These are phyloP conservation scores for Xanthoconium stramineum DNA, from an alignment of 768 basidiomycete genomes.

Conservation along the genomic window DNA sequence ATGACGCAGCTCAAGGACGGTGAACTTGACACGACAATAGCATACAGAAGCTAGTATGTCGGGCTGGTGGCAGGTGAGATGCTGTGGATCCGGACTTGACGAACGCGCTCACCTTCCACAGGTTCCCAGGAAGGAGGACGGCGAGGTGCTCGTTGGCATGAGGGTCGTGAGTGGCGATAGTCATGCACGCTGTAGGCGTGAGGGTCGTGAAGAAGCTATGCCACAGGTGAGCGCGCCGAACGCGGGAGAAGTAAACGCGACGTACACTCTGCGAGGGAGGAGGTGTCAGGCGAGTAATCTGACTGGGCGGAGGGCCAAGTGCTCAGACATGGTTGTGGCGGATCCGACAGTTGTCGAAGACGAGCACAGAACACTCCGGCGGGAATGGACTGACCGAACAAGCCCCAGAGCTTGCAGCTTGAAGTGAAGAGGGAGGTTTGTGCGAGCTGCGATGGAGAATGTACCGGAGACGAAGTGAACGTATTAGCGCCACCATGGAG, in stretches of 20 bases:
- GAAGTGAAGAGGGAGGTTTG: too few relatives aligned
- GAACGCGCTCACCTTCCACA: slow-evolving; percentile 64
- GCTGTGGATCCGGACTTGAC: not conserved
- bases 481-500: too few relatives aligned
- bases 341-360: too few relatives aligned
- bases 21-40: slow-evolving; percentile 63
- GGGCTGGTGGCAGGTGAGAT: slow-evolving; percentile 40
- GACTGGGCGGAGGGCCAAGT: slow-evolving; percentile 9
- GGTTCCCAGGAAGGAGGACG: slow-evolving; percentile 60
- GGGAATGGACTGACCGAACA: too few relatives aligned
- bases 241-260: not conserved
- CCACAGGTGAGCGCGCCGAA: not conserved
- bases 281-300: slow-evolving; percentile 12
- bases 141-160: slow-evolving; percentile 70
- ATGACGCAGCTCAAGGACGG: slow-evolving; percentile 71
- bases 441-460: too few relatives aligned
- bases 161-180: slow-evolving; percentile 18
- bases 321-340: too few relatives aligned
- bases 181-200: slow-evolving; percentile 16
- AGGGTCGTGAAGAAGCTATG: slow-evolving; percentile 24
- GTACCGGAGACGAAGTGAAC: too few relatives aligned
- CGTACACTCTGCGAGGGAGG: slow-evolving; percentile 13
- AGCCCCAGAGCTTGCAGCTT: too few relatives aligned
- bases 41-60: slow-evolving; percentile 60
- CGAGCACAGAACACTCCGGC: too few relatives aligned